Base-by-base conservation (phyloP, 2,329 filamentous ascomycete genomes). In the Paradendryphiella salina region DNA sequence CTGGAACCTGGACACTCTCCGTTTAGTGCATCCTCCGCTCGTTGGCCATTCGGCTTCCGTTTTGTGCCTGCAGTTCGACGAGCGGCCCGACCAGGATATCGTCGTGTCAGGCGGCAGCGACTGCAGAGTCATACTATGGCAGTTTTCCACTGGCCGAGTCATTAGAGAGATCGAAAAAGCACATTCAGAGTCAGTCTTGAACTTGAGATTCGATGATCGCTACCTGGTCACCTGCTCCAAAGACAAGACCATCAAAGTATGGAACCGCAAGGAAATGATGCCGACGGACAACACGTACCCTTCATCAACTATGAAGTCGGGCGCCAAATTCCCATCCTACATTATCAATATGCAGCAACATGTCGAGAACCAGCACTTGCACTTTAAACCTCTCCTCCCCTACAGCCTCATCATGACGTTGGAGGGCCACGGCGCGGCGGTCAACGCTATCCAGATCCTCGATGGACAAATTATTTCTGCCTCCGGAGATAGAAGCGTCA, bases 161-260 rank as follows among this genome's bases (percentile, higher is more conserved):
- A 74, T 97, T 10, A 88, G 92, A 65, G 85, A 85, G 50, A 83
- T 97, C 26, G 79, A 80, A 1, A 80, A 84, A 36, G 93, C 93
- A 0, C 94, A 99, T 70, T 78, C 80, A 23, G 94, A 99, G 72
- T 96, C 93, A 0, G 92, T 99, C 0, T 78, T 99, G 13, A 97
- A 97, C 66, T 85, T 99, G 49, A 85, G 89, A 54, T 99, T 97
- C 61, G 92, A 97, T 68, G 87, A 90, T 59, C 84, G 90, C 7
- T 95, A 95, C 56, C 80, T 99, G 3, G 90, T 97, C 10, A 99
- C 94, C 0, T 97, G 94, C 66, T 97, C 93, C 40, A 99, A 99
- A 72, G 94, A 99, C 73, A 95, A 92, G 73, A 88, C 88, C 0
- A 96, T 99, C 79, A 96, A 96, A 73, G 86, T 99, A 14, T 99